Evolutionary conservation across 2,329 filamentous ascomycete genomes (phyloP), one percentile per base, ranked within the genome.

Genomic region (Apiospora koreana): DNA sequence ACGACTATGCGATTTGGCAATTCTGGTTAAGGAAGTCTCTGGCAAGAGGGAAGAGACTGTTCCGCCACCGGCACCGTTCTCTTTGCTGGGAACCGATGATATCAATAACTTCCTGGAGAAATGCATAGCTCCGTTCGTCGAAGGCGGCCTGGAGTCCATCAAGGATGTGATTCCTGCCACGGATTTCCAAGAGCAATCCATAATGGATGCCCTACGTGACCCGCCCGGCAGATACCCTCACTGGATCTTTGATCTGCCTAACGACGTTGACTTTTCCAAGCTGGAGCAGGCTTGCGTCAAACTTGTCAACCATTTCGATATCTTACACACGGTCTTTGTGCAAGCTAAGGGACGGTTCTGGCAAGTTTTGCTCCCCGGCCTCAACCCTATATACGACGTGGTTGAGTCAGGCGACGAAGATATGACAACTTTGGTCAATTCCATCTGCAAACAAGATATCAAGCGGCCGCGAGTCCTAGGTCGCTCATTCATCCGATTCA

Each of bases 231-330:
- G 67, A 64, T 69, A 62, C 21, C 67, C 67, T 3, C 67, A 69
- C 46, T 69, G 67, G 67, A 69, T 69, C n/a, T 69, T 69, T 45
- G 67, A 58, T 28, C 50, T 69, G 35, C 67, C 67, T 25, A 46
- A 48, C n/a, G 35, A 69, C 31, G 48, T 69, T 2, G 67, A 69
- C 35, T 69, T 62, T 35, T 9, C 18, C n/a, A 42, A 28, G 38
- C 48, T 69, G 18, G 14, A 45, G 25, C 28, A 35, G 10, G 46
- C 67, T 12, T 69, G 67, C 21, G 23, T 1, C 1, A 69, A 31
- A 9, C 67, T 69, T 14, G 48, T 69, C 12, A 64, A 41, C 50
- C 48, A 43, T 35, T 69, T 62, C 18, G 67, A 62, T 28, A 69
- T 69, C 23, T 48, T 69, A 7, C 67, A 45, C 21, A 64, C 48